Conservation (phyloP, 78 protist species). For the Pigoraptor vietnamica region DNA sequence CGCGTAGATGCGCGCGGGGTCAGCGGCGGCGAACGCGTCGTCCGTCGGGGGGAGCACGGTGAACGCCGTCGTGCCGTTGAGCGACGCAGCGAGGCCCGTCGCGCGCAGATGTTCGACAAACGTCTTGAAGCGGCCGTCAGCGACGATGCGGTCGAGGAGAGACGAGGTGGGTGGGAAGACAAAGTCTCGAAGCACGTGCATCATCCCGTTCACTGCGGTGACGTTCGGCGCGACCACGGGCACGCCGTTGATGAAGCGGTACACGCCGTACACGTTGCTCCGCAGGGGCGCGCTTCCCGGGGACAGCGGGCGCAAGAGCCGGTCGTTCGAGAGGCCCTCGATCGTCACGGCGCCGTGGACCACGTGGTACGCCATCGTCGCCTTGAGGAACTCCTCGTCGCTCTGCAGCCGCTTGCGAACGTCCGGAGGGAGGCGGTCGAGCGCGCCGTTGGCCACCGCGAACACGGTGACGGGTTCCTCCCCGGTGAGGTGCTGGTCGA, state of each 20-base stretch:
- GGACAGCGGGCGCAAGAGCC: not conserved
- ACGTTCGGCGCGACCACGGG: not conserved
- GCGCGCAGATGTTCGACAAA: not conserved
- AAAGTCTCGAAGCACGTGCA: not conserved
- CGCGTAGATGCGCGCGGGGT: not conserved
- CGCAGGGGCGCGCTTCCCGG: not conserved
- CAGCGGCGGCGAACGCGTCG: not conserved
- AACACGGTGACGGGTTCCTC: not conserved
- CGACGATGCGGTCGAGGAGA: not conserved
- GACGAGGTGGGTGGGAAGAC: not conserved
- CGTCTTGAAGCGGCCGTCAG: not conserved
- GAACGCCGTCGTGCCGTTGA: not conserved
- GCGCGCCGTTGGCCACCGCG: not conserved
- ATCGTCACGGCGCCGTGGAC: not conserved
- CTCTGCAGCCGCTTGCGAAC: not conserved
- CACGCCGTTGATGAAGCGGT: not conserved
- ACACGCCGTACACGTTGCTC: not conserved
- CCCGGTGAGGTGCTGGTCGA: not conserved
- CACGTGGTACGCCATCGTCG: not conserved
- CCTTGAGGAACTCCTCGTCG: not conserved
- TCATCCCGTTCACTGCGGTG: not conserved
- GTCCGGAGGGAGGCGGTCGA: not conserved
- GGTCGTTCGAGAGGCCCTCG: not conserved
- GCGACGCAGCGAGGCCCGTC: not conserved
- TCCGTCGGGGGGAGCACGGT: not conserved